These are phyloP conservation scores for Vinca minor DNA, from an alignment of 257 asterid genomes.

Conservation along the genomic window DNA sequence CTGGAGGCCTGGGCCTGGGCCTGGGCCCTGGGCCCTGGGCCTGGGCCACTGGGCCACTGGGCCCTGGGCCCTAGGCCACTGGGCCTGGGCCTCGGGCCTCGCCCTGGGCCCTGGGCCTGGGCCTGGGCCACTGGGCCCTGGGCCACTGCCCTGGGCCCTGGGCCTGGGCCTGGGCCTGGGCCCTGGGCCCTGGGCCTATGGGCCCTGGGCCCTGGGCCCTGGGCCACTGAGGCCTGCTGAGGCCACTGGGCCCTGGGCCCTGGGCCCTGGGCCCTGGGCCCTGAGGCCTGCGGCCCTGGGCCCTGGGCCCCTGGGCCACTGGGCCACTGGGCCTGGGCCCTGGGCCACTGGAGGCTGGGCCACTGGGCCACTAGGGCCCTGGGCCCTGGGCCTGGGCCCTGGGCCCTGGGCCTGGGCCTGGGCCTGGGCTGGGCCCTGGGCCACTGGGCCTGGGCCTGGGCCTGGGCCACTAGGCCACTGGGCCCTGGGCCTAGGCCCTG, in stretches of 20 bases:
- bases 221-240: neutral
- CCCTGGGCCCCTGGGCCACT: constrained; percentile 3
- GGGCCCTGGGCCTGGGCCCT: neutral
- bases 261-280: constrained; percentile 2
- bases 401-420: constrained; percentile 5
- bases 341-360: neutral
- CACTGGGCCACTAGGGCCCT: neutral
- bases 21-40: neutral
- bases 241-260: no score
- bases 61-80: neutral
- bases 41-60: neutral
- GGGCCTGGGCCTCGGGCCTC: neutral
- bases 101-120: neutral
- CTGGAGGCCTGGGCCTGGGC: neutral
- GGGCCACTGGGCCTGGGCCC: constrained; percentile 4
- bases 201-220: neutral
- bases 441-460: neutral
- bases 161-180: no score
- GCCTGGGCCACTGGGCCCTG: neutral
- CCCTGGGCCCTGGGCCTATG: neutral
- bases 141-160: neutral
- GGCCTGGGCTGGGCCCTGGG: neutral
- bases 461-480: neutral
- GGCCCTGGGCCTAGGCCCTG: neutral
- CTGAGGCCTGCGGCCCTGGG: no score